These are phyloP conservation scores for Arctium lappa DNA, from an alignment of 129 eudicot species.

Conservation along the genomic window DNA sequence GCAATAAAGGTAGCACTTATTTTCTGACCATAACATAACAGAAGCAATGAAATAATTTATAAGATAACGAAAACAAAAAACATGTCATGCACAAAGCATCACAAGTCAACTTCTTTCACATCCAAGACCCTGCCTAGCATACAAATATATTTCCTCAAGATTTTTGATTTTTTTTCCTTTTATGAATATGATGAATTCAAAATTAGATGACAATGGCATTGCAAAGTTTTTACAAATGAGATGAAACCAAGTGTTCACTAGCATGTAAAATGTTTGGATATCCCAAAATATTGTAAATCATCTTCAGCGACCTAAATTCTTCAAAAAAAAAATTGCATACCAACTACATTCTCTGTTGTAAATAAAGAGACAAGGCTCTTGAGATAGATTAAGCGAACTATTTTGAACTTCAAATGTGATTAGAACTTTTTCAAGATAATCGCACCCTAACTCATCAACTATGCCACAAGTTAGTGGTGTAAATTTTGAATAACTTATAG, in stretches of 20 bases:
- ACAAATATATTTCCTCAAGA: background rate
- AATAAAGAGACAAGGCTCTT: background rate
- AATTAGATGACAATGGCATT: background rate
- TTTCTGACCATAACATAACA: conserved; percentile 1
- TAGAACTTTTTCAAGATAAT: background rate
- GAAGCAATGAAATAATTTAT: background rate
- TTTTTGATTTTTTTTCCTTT: background rate
- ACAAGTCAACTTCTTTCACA: conserved; percentile 2
- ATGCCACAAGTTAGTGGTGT: no score
- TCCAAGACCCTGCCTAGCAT: conserved; percentile 3
- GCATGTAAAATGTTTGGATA: background rate
- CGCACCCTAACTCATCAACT: no score
- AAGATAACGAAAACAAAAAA: conserved; percentile 9
- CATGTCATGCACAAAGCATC: conserved; percentile 13
- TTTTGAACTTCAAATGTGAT: background rate
- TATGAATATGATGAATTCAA: background rate
- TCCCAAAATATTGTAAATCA: background rate
- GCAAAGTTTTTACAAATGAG: background rate
- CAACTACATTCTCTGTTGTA: background rate
- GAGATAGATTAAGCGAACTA: background rate
- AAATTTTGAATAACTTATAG: no score
- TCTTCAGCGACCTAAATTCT: background rate
- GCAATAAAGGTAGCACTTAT: conserved; percentile 13
- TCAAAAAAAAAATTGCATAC: background rate
- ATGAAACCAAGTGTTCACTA: background rate